Evolutionary conservation across 805 yeast genomes (phyloP).

Genomic region (Pichia insulana): DNA sequence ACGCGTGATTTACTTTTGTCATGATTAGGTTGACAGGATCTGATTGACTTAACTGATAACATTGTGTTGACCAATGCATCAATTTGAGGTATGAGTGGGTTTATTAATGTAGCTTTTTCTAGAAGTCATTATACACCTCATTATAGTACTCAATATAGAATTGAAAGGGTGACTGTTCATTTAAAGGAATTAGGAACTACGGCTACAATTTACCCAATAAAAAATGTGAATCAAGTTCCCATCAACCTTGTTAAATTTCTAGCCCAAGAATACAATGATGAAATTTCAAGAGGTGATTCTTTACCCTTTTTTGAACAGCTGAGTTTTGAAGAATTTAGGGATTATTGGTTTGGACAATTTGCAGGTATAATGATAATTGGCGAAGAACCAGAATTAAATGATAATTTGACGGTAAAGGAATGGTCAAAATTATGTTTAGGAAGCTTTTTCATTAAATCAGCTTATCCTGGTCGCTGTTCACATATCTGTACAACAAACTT

Average conservation of each 20-base stretch:
- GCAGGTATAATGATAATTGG: conserved; percentile 79
- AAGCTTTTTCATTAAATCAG: conserved; percentile 74
- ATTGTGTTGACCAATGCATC: too few relatives aligned
- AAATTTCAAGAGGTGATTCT: conserved; percentile 80
- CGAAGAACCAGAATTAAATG: conserved; percentile 42
- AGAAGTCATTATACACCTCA: conserved; percentile 26
- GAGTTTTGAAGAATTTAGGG: conserved; percentile 65
- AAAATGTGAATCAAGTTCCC: conserved; percentile 60
- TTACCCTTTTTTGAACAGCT: conserved; percentile 79
- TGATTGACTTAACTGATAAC: too few relatives aligned
- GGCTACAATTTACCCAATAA: conserved; percentile 86
- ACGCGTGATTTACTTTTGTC: too few relatives aligned
- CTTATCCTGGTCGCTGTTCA: conserved; percentile 86
- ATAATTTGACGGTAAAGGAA: conserved; percentile 38
- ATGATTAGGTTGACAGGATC: too few relatives aligned
- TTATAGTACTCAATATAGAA: conserved; percentile 22
- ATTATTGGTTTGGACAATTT: conserved; percentile 82
- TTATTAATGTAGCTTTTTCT: conserved; percentile 24
- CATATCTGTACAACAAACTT: conserved; percentile 90
- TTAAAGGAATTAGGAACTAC: conserved; percentile 84
- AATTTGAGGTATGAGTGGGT: conserved; percentile 31
- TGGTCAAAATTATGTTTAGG: conserved; percentile 96
- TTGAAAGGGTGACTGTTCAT: conserved; percentile 65
- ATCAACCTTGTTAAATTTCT: conserved; percentile 69
- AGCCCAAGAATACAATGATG: conserved; percentile 90